phyloP scores from a whole-genome alignment of 2,329 filamentous ascomycete genomes.

The Paecilomyces sp. region DNA sequence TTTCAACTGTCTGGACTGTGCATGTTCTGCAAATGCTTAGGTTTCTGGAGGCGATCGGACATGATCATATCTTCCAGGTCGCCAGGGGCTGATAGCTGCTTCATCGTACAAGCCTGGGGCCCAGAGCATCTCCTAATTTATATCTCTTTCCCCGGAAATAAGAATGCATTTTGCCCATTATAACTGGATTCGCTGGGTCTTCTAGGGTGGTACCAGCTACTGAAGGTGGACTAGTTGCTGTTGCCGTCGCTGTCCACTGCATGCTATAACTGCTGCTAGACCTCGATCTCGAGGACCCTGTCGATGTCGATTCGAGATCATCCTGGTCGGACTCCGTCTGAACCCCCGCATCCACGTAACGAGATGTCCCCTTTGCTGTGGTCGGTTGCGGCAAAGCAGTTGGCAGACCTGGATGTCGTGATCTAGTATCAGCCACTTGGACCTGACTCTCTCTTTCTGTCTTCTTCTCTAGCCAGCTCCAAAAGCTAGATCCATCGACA shows the following conservation, averaged over 20 bases:
- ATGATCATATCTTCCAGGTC: neutral
- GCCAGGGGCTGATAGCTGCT: neutral
- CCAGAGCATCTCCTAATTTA: neutral
- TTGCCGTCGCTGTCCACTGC: neutral
- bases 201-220: neutral
- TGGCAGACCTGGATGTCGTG: neutral
- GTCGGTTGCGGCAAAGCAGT: neutral
- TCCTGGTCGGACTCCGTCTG: neutral
- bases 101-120: neutral
- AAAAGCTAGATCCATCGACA: neutral
- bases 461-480: neutral
- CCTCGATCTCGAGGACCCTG: neutral
- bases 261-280: neutral
- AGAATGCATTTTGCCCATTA: neutral
- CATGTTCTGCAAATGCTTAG: too few species aligned
- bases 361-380: neutral
- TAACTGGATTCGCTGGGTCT: neutral
- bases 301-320: neutral
- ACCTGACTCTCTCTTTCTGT: neutral
- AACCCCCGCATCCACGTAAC: neutral
- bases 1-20: too few species aligned
- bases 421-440: neutral
- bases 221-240: neutral
- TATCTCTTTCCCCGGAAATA: neutral
- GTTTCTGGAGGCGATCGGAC: neutral